Base-by-base conservation (phyloP, 257 asterid genomes). In the Catharanthus roseus region DNA sequence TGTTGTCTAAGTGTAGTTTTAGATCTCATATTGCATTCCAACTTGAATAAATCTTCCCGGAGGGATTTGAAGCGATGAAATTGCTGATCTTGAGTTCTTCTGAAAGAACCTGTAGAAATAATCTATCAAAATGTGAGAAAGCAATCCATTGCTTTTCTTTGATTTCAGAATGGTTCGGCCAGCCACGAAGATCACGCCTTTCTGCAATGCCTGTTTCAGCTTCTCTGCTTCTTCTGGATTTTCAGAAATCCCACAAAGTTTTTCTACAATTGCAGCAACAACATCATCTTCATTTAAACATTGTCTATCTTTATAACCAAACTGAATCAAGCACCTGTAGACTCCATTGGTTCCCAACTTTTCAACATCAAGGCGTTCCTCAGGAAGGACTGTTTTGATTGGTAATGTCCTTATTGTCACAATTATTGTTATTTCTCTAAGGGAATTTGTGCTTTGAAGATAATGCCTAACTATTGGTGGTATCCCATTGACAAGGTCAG, bases 391-490 rank as follows among this genome's bases (percentile, higher is more conserved):
- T 3, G 55, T 65, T 31, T 65, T 65, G 64, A 77, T 71, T 10
- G 80, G 80, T 5, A 77, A 57, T 8, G 77, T 77, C 56, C 77
- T 77, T 13, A 77, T 53, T 0, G 80, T 77, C 34, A 71, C 72
- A 15, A 76, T 65, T 36, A 76, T 66, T 19, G 54, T 64, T 11
- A 70, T 45, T 13, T 76, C 72, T 15, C 75, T 60, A 0, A 76
- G 44, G 13, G 76, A 70, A 36, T 45, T 65, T n/a, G 80, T 76
- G 64, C 33, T 67, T 1, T 64, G 53, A 15, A 76, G 57, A 12
- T 65, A 76, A 71, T 76, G 80, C 0, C 76, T 62, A 6, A 70
- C 61, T 3, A 76, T 76, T 2, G 80, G 80, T 13, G 76, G 80
- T 34, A 76, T 70, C 0, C 76, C 80, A 16, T 76, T 44, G 44